A percentile compares a stretch with the other conserved stretches of the same genome.
These are phyloP conservation scores for Fusarium anthophilum DNA, from an alignment of 2,329 filamentous ascomycete species.

Conservation along the genomic window DNA sequence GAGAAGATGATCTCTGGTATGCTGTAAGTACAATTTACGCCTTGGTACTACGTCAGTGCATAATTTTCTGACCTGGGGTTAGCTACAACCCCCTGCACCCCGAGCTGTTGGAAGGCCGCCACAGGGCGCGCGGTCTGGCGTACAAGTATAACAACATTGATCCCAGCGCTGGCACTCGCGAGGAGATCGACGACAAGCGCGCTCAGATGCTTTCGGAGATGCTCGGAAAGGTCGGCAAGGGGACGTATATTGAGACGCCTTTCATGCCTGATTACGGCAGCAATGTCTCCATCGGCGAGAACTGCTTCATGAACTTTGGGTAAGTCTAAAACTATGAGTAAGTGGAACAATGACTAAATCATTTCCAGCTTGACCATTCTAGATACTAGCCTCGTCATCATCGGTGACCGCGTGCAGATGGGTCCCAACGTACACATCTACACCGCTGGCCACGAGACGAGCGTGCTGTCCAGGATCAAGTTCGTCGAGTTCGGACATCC, in stretches of 20 bases:
- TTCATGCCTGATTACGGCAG: constrained; percentile 72
- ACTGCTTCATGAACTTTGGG: constrained; percentile 69
- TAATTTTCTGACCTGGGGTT: background rate
- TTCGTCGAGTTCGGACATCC: constrained; percentile 57
- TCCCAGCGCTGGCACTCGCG: constrained; percentile 25
- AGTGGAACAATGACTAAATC: rapidly evolving
- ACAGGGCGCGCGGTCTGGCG: constrained; percentile 28
- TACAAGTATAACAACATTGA: constrained; percentile 41
- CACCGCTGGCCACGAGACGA: constrained; percentile 76
- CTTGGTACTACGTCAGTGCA: rapidly evolving
- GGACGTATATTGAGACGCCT: constrained; percentile 68
- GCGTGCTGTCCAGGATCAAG: constrained; percentile 60
- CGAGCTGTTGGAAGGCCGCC: constrained; percentile 32
- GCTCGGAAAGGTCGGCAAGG: constrained; percentile 41
- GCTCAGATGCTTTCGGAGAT: constrained; percentile 23
- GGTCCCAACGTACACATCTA: constrained; percentile 78
- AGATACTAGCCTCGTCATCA: constrained; percentile 75
- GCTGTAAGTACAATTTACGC: constrained; percentile 18
- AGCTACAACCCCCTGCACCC: constrained; percentile 37
- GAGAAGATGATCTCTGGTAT: constrained; percentile 44
- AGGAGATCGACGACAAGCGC: constrained; percentile 9
- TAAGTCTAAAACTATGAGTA: constrained; percentile 1
- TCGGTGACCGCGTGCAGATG: constrained; percentile 76
- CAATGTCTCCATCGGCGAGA: constrained; percentile 68
- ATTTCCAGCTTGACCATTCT: constrained; percentile 65